Percentiles rank a stretch among this genome's conserved stretches.
Conservation (phyloP, 1,284 basidiomycete genomes). For the Cystobasidium sp. region DNA sequence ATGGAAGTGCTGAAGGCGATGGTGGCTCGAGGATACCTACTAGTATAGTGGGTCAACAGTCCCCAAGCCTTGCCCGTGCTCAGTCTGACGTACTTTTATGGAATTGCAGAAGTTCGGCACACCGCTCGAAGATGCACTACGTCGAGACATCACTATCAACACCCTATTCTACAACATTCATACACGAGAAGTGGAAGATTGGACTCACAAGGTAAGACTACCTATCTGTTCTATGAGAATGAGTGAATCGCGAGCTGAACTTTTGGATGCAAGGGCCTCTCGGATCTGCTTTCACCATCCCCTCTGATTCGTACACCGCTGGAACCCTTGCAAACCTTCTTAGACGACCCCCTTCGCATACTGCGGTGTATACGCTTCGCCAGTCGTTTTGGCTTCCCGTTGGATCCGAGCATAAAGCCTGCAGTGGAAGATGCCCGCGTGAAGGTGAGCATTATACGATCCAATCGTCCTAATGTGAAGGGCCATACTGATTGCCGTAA, state of each 20-base stretch:
- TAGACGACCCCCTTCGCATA: constrained; percentile 91
- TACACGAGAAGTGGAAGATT: constrained; percentile 83
- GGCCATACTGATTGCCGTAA: constrained; percentile 5
- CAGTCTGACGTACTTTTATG: background rate
- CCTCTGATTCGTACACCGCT: constrained; percentile 89
- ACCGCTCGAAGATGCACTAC: constrained; percentile 84
- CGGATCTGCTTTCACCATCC: constrained; percentile 68
- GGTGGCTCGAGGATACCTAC: constrained; percentile 82
- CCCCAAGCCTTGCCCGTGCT: background rate
- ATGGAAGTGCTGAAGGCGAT: constrained; percentile 13
- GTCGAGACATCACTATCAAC: constrained; percentile 95
- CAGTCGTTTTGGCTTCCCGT: constrained; percentile 80
- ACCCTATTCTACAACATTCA: constrained; percentile 96
- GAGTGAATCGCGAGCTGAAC: background rate
- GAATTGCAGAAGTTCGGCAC: constrained; percentile 79
- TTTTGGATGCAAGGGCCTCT: constrained; percentile 67
- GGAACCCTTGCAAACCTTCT: constrained; percentile 82
- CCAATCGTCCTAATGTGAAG: background rate
- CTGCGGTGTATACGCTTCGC: constrained; percentile 90
- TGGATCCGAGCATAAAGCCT: constrained; percentile 73
- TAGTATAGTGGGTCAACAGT: constrained; percentile 63
- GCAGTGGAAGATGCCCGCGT: constrained; percentile 72
- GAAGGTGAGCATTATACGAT: constrained; percentile 62
- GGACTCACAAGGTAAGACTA: constrained; percentile 70
- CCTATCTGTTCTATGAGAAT: background rate